Evolutionary conservation across 345 rosid species (phyloP).

Genomic region (Anacardium occidentale): DNA sequence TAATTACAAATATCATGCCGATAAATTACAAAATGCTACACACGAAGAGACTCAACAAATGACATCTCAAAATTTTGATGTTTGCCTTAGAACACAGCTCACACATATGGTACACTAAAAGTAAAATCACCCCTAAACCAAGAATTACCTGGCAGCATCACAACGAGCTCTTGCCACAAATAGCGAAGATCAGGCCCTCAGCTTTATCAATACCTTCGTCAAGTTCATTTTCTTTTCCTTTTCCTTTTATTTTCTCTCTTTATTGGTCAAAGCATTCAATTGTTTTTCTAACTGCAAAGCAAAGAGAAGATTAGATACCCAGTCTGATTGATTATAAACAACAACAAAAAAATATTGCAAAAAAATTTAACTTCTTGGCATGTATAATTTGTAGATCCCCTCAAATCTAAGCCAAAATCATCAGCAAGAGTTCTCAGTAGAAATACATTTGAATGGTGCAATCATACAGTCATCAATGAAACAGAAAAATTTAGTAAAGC

Average conservation of each 20-base stretch:
- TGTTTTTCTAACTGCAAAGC: constrained; percentile 71
- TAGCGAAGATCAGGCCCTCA: constrained; percentile 3
- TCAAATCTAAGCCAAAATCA: neutral
- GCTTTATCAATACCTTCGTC: constrained; percentile 10
- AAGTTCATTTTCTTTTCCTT: constrained; percentile 27
- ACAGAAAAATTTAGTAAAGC: neutral
- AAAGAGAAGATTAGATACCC: neutral
- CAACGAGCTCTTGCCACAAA: constrained; percentile 5
- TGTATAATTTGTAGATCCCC: neutral
- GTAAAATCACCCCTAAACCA: constrained; percentile 27
- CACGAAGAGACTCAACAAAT: constrained; percentile 30
- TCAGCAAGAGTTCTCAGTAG: neutral
- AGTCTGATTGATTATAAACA: no score
- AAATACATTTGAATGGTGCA: neutral
- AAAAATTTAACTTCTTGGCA: neutral
- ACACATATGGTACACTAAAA: constrained; percentile 39
- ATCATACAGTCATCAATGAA: neutral
- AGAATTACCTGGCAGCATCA: constrained; percentile 1
- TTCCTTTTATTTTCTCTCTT: constrained; percentile 28
- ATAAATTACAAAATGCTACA: constrained; percentile 38
- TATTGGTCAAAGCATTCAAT: constrained; percentile 42
- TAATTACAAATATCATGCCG: constrained; percentile 30
- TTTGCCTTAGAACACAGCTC: constrained; percentile 24
- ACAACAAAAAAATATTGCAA: neutral
- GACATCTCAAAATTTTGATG: constrained; percentile 52